These are phyloP conservation scores for Ascosphaera aggregata DNA, from an alignment of 2,329 filamentous ascomycete species.

Conservation along the genomic window DNA sequence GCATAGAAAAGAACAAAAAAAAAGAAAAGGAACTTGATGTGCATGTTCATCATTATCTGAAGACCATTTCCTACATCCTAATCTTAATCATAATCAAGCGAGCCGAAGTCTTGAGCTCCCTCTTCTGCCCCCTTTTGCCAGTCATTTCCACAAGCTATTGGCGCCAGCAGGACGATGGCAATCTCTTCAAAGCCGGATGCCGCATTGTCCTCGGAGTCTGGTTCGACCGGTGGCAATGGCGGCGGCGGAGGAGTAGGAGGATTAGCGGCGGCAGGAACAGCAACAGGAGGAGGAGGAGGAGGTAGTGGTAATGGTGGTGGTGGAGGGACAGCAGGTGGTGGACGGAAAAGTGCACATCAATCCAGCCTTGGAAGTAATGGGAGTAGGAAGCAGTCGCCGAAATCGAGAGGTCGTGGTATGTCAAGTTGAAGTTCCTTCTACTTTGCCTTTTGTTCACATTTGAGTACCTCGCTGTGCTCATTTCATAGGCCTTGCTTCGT, in stretches of 20 bases:
- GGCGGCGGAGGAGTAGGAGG: neutral
- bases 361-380: neutral
- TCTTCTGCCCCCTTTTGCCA: too few relatives aligned
- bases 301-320: neutral
- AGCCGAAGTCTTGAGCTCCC: too few relatives aligned
- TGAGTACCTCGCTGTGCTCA: neutral
- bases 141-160: too few relatives aligned
- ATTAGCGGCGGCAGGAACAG: neutral
- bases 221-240: neutral
- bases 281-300: neutral
- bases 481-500: neutral
- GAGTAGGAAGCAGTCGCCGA: conserved; percentile 14
- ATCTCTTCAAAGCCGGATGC: neutral
- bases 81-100: too few relatives aligned
- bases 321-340: too few relatives aligned
- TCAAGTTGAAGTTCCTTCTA: conserved; percentile 2
- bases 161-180: too few relatives aligned
- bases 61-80: too few relatives aligned
- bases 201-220: neutral
- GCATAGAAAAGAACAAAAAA: too few relatives aligned
- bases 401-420: conserved; percentile 25
- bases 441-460: conserved; percentile 2
- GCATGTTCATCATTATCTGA: too few relatives aligned
- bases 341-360: neutral
- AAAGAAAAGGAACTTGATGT: too few relatives aligned